Evolutionary conservation across 2,329 filamentous ascomycete species (phyloP).

Genomic region (Venturia aucupariae): DNA sequence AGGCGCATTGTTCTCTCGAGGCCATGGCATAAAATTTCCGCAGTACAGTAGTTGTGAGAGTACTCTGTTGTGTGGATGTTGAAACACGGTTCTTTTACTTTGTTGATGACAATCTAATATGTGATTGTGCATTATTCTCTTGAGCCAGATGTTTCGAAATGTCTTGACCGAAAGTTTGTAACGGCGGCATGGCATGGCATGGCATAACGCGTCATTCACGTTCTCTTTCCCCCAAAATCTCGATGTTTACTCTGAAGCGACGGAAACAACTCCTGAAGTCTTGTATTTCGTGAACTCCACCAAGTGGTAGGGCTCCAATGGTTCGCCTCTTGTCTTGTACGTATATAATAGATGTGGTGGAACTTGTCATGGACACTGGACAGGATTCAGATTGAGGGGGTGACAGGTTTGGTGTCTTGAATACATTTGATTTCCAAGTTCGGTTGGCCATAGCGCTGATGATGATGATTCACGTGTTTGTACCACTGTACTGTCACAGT

Average conservation of each 20-base stretch:
- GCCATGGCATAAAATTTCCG: neutral
- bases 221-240: neutral
- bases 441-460: neutral
- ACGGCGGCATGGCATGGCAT: neutral
- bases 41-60: no score
- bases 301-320: neutral
- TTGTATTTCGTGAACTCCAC: no score
- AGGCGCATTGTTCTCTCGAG: neutral
- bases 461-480: no score
- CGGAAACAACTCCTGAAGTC: neutral
- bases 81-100: neutral
- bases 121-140: neutral
- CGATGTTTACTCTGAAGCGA: neutral
- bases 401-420: neutral
- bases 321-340: neutral
- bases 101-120: neutral
- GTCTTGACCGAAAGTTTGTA: no score
- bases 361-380: no score
- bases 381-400: neutral
- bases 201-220: neutral
- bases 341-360: no score
- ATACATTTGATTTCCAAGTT: no score
- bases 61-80: neutral
- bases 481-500: no score
- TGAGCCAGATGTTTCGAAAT: no score